Base-by-base conservation (phyloP, 2,329 filamentous ascomycete genomes). In the Lithohypha guttulata region DNA sequence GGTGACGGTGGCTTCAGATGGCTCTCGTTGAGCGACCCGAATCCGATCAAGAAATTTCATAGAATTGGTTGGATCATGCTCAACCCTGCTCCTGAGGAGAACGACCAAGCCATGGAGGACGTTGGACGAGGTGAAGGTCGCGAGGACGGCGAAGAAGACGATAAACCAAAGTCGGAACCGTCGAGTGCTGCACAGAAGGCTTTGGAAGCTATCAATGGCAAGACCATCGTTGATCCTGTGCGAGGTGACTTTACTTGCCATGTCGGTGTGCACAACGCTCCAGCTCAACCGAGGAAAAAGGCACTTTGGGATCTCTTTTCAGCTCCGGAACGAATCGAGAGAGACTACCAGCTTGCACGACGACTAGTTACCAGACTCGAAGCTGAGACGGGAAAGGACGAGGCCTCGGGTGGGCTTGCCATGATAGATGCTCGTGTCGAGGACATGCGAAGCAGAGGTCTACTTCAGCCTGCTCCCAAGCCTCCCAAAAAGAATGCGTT, bases 1-100 rank as follows among this genome's bases (percentile, higher is more conserved):
- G 81, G 79, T 32, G 81, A 91, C 48, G 87, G 87, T 37, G 89
- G 89, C 2, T 95, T 91, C 66, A 93, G 89, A 57, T 96, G 89
- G 79, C 70, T 98, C 4, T 96, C 89, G 22, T 71, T 98, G 34
- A 95, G 87, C 50, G 91, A 98, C 53, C 91, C 91, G 0, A 98
- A 98, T 55, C 91, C 91, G 2, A 81, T 85, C 54, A 98, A 98
- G 65, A 82, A 93, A 47, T 98, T 87, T 55, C 91, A 98, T 57
- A 81, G 91, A 15, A 96, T 98, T 60, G 91, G 91, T 15, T 98
- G 93, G 89, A 93, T 98, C 44, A 91, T 96, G 73, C 71, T 98
- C 7, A 82, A 96, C 54, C 81, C 85, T 11, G 77, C 77, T 10
- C 70, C 81, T 1, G 84, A 93, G 41, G 68, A 72, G 15, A 63